Evolutionary conservation across 1,284 basidiomycete species (phyloP).

Genomic region (Cutaneotrichosporon sp.): DNA sequence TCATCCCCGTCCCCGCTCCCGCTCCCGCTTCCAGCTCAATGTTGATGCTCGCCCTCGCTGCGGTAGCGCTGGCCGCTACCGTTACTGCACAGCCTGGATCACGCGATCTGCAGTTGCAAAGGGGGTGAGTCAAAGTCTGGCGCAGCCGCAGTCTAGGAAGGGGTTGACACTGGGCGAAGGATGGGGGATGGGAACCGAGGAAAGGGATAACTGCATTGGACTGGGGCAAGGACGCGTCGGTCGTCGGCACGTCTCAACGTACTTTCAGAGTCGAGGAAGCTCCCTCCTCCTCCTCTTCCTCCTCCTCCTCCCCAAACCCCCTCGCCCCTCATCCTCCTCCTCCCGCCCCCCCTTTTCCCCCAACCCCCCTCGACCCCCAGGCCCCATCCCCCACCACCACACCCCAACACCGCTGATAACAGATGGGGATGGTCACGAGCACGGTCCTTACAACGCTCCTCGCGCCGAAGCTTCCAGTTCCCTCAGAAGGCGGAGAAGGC

Average conservation of each 20-base stretch:
- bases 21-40: neutral
- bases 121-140: neutral
- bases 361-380: neutral
- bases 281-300: too few relatives aligned
- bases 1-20: too few relatives aligned
- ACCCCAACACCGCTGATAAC: neutral
- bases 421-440: neutral
- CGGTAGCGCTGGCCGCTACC: neutral
- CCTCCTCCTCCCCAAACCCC: too few relatives aligned
- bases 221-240: too few relatives aligned
- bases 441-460: neutral
- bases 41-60: neutral
- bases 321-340: too few relatives aligned
- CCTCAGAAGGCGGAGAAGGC: neutral
- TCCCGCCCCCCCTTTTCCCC: too few relatives aligned
- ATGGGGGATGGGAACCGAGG: too few relatives aligned
- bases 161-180: too few relatives aligned
- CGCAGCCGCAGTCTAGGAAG: too few relatives aligned
- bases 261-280: too few relatives aligned
- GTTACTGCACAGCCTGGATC: neutral
- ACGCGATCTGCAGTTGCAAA: neutral
- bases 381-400: neutral
- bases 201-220: too few relatives aligned
- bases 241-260: too few relatives aligned
- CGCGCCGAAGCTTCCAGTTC: neutral